These are phyloP conservation scores for Solioccasus polychromus DNA, from an alignment of 768 basidiomycete species.

Conservation along the genomic window DNA sequence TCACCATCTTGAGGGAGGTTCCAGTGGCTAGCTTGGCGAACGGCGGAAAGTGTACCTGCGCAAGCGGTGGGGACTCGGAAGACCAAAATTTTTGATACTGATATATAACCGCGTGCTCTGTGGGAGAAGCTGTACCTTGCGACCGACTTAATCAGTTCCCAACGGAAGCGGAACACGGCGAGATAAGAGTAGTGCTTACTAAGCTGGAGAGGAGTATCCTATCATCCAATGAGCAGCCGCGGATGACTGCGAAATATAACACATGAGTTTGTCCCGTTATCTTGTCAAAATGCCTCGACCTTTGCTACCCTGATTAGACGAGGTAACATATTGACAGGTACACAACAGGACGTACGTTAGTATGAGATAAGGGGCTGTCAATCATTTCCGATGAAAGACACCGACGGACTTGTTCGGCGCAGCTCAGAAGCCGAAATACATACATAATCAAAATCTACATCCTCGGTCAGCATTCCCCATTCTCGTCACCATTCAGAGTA, in stretches of 20 bases:
- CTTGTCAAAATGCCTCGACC: constrained; percentile 10
- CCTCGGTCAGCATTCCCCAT: too few species aligned
- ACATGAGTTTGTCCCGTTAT: constrained; percentile 5
- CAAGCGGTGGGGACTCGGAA: constrained; percentile 3
- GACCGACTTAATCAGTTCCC: constrained; percentile 1
- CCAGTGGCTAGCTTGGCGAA: neutral
- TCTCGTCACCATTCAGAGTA: too few species aligned
- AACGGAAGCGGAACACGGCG: constrained; percentile 1
- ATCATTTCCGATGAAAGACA: constrained; percentile 1
- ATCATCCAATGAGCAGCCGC: constrained; percentile 20
- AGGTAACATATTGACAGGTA: constrained; percentile 10
- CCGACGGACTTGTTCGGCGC: neutral
- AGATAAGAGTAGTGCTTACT: constrained; percentile 22
- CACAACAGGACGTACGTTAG: neutral
- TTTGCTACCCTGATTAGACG: neutral
- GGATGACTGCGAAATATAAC: neutral
- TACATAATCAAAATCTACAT: too few species aligned
- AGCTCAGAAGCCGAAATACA: too few species aligned
- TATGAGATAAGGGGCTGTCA: constrained; percentile 14
- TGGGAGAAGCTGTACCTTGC: constrained; percentile 21
- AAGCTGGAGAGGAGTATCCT: constrained; percentile 14
- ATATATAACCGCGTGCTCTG: constrained; percentile 21
- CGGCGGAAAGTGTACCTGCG: neutral
- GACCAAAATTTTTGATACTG: neutral
- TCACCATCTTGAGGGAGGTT: constrained; percentile 35